These are phyloP conservation scores for Aspergillus persii DNA, from an alignment of 2,329 filamentous ascomycete genomes.

Conservation along the genomic window DNA sequence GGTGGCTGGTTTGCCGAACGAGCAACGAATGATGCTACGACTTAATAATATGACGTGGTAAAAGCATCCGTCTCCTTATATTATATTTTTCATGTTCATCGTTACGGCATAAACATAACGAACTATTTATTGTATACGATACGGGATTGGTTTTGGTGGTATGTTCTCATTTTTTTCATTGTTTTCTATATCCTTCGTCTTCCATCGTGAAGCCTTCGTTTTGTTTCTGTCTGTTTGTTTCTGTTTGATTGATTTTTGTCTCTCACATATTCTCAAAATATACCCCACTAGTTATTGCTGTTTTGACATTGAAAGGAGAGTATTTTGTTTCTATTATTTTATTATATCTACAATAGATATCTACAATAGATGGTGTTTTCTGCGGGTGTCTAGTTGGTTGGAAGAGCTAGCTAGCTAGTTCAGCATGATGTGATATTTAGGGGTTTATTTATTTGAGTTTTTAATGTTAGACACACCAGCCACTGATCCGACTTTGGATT, in stretches of 20 bases:
- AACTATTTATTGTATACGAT: not conserved
- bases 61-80: not conserved
- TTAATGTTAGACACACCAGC: too few relatives aligned
- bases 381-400: too few relatives aligned
- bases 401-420: too few relatives aligned
- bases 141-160: not conserved
- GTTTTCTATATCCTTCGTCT: too few relatives aligned
- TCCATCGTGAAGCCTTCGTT: not conserved
- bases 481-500: too few relatives aligned
- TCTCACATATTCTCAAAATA: not conserved
- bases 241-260: not conserved
- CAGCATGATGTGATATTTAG: too few relatives aligned
- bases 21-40: not conserved
- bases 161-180: not conserved
- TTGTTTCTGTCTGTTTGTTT: too few relatives aligned
- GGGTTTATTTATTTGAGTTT: too few relatives aligned
- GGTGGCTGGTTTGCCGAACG: constrained; percentile 71
- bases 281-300: not conserved
- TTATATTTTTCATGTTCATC: not conserved
- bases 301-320: not conserved
- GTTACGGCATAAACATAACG: not conserved
- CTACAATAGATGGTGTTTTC: too few relatives aligned
- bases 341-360: too few relatives aligned
- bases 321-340: not conserved
- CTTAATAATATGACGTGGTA: not conserved